Evolutionary conservation across 2,329 filamentous ascomycete species (phyloP).

Genomic region (Ustulina deusta): DNA sequence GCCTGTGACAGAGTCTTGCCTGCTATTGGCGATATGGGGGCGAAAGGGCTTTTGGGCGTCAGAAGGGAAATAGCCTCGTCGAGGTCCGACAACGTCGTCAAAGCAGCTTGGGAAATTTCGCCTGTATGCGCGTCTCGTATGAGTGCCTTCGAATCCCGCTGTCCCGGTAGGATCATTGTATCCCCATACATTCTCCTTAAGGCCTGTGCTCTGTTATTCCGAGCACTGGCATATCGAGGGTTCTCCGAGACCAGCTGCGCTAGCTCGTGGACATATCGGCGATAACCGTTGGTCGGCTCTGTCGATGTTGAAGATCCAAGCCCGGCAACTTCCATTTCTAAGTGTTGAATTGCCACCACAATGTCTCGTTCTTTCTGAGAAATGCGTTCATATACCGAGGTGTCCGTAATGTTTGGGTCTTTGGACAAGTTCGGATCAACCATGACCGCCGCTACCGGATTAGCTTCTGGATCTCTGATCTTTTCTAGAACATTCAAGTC

Average conservation of each 20-base stretch:
- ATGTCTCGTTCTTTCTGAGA: conserved; percentile 65
- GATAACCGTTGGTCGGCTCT: conserved; percentile 61
- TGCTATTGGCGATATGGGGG: conserved; percentile 71
- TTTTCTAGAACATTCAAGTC: conserved; percentile 74
- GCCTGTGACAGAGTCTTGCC: conserved; percentile 76
- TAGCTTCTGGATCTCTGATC: conserved; percentile 74
- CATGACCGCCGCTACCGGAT: conserved; percentile 65
- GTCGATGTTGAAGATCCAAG: conserved; percentile 53
- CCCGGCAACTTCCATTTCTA: conserved; percentile 65
- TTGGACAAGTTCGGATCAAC: conserved; percentile 67
- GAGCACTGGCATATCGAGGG: conserved; percentile 77
- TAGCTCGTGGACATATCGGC: conserved; percentile 61
- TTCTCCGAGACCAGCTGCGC: conserved; percentile 66
- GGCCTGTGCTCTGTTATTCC: conserved; percentile 80
- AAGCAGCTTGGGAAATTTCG: conserved; percentile 57
- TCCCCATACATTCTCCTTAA: conserved; percentile 72
- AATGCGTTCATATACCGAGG: conserved; percentile 63
- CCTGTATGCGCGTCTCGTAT: conserved; percentile 53
- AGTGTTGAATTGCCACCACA: conserved; percentile 64
- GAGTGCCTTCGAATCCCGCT: conserved; percentile 56
- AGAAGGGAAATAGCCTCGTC: conserved; percentile 69
- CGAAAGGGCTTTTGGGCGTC: conserved; percentile 62
- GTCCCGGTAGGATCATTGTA: conserved; percentile 61
- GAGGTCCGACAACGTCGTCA: conserved; percentile 64
- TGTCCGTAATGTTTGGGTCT: conserved; percentile 68